Base-by-base conservation (phyloP, 257 asterid species). In the Gentiana dahurica region DNA sequence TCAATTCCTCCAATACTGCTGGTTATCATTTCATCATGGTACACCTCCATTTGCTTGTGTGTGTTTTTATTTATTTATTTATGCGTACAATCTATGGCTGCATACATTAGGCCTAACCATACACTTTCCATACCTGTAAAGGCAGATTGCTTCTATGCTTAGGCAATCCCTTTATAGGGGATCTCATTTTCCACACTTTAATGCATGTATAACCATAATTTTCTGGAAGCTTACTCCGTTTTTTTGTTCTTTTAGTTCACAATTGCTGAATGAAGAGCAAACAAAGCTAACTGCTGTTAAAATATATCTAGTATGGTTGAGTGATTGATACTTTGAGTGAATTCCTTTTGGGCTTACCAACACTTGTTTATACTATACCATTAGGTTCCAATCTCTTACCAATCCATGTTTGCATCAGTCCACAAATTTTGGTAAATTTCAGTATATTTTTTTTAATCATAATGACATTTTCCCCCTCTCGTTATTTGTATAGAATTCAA, bases 21-120 rank as follows among this genome's bases (percentile, higher is more conserved):
- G 53, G 44, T 39, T 52, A 66, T 66, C 71, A 65, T 68, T 51
- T 63, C 54, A 64, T 65, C 49, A 67, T 60, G 80, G 80, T 74
- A 69, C 9, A 39, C 39, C 13, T n/a, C 9, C 13, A 15, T 37
- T 34, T 62, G 12, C 34, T 6, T 57, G 24, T 45, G 10, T 4
- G 24, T 33, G 4, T 5, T 11, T 39, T 46, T 32, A 1, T 45
- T 58, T 15, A 13, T 11, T 8, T 39, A n/a, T 52, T 53, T 32
- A 15, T 12, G 15, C 12, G 13, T 55, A 41, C 6, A 34, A 11
- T 48, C 12, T 54, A 34, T 12, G 1, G 12, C 15, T 10, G 48
- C 3, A 4, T 12, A 1, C 10, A 3, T 2, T 60, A 50, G 7
- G 36, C 37, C 37, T 36, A 0, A 34, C 8, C 34, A 53, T 34